Evolutionary conservation across 2,329 filamentous ascomycete species (phyloP), one percentile per base, ranked within the genome.

Genomic region (Phaeosphaeria sp.): DNA sequence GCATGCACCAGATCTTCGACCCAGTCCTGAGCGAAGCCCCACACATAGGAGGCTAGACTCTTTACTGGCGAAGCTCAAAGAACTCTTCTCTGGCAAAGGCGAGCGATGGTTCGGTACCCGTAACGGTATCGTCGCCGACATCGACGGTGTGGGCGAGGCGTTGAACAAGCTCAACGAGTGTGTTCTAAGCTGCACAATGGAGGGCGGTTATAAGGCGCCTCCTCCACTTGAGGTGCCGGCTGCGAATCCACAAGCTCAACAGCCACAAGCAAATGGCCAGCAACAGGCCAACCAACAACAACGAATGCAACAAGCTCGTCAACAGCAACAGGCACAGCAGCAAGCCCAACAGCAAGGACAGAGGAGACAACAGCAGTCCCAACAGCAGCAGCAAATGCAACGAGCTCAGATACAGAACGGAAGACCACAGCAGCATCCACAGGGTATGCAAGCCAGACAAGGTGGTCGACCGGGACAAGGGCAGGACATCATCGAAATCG

Each of bases 91-190:
- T 30, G 53, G 63, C 5, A 67, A 64, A 6, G 72, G 72, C 2
- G 56, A 73, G 13, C 66, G 71, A 13, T 81, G 78, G 77, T 68
- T 69, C 17, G 79, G 79, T 1, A 66, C 79, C 11, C 65, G 72
- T 1, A 76, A 69, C 15, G 75, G 77, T 8, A 64, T 80, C 8
- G 61, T 81, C 1, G 75, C 78, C 9, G 64, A 74, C 1, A 56
- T 75, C 13, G 65, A 73, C 15, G 78, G 75, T 1, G 64, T 79
- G 13, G 69, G 66, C 17, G 67, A 72, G 27, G 77, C 75, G 15
- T 49, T 82, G 27, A 60, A 66, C 46, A 72, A 67, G 46, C 64
- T 82, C 6, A 72, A 82, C 56, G 69, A 74, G 22, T 59, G 73
- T 21, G 73, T 82, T 6, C 53, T 75, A 25, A 62, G 58, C n/a